These are phyloP conservation scores for Rhododendron griersonianum DNA, from an alignment of 148 eudicot species.

Conservation along the genomic window DNA sequence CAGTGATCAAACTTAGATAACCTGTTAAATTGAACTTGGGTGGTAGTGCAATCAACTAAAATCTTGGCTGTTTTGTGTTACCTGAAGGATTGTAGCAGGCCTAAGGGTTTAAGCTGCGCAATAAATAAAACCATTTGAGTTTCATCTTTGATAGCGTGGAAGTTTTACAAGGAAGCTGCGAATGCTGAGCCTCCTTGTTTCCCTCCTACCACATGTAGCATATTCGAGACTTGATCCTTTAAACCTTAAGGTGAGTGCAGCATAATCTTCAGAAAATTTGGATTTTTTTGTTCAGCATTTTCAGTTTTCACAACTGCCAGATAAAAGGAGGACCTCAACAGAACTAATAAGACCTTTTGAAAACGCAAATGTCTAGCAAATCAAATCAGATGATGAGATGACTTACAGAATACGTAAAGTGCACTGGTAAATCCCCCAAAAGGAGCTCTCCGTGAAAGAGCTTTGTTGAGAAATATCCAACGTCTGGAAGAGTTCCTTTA, in stretches of 20 bases:
- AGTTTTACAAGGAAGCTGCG: neutral
- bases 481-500: conserved; percentile 52
- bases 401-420: conserved; percentile 71
- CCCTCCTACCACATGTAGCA: neutral
- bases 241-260: neutral
- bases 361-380: neutral
- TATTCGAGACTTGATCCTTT: neutral
- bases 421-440: conserved; percentile 46
- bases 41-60: neutral
- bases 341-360: neutral
- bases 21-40: neutral
- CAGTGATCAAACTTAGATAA: neutral
- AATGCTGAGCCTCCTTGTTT: neutral
- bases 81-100: neutral
- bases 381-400: conserved; percentile 11
- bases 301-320: neutral
- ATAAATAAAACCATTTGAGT: neutral
- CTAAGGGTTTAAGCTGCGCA: neutral
- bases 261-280: neutral
- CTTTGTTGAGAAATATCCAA: conserved; percentile 40
- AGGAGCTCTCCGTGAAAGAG: conserved; percentile 66
- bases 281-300: neutral
- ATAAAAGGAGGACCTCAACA: neutral
- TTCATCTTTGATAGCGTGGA: neutral
- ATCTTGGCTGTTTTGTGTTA: neutral